phyloP scores from a whole-genome alignment of 73 alveolate genomes.

The Paramecium pentaurelia region DNA sequence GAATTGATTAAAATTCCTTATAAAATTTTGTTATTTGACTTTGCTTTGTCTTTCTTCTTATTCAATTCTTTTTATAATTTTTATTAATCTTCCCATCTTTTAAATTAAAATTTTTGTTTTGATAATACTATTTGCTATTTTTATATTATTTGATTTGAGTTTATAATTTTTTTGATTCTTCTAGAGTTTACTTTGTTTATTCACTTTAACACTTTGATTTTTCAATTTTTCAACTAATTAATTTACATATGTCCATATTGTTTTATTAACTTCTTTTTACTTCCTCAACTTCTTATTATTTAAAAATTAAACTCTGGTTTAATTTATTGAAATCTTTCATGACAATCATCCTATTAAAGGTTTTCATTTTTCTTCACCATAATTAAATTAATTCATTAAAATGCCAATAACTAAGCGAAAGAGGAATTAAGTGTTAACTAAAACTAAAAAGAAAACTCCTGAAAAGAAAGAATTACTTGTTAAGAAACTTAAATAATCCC shows the following conservation, averaged over 20 bases:
- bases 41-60: too few relatives aligned
- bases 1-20: too few relatives aligned
- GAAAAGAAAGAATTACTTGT: conserved; percentile 33
- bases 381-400: background rate
- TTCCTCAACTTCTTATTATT: background rate
- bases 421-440: background rate
- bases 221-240: background rate
- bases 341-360: conserved; percentile 21
- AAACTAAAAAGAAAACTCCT: background rate
- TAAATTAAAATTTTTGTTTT: too few relatives aligned
- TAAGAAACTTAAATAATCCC: background rate
- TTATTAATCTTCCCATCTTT: too few relatives aligned
- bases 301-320: background rate
- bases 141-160: too few relatives aligned
- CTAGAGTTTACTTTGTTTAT: too few relatives aligned
- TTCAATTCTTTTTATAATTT: too few relatives aligned
- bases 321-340: background rate
- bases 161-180: too few relatives aligned
- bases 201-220: background rate
- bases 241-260: background rate
- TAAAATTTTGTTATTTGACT: too few relatives aligned
- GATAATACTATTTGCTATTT: too few relatives aligned
- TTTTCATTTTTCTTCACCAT: conserved; percentile 2
- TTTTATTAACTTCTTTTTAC: background rate
- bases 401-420: conserved; percentile 41